phyloP scores from a whole-genome alignment of 2,329 filamentous ascomycete species.

The Cylindrodendrum hubeiense region DNA sequence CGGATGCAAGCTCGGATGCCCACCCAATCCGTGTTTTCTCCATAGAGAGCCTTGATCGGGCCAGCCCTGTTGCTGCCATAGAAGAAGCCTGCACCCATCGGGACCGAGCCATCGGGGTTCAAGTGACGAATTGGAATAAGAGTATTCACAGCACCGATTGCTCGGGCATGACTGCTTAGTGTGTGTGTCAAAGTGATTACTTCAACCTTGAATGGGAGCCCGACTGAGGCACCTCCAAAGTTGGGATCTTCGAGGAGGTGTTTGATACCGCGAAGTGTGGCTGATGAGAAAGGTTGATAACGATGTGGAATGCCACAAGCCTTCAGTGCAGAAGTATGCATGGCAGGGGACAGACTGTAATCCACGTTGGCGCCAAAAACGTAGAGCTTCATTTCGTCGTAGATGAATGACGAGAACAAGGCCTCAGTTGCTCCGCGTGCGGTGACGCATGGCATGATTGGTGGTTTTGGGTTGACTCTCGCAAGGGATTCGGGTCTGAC shows the following conservation, averaged over 20 bases:
- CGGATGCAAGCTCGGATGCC: conserved; percentile 81
- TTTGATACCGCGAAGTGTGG: conserved; percentile 72
- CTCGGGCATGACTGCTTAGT: conserved; percentile 78
- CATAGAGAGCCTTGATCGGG: conserved; percentile 76
- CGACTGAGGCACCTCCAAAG: conserved; percentile 80
- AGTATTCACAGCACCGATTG: conserved; percentile 83
- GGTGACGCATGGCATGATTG: conserved; percentile 59
- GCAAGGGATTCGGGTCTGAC: conserved; percentile 61
- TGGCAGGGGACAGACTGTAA: conserved; percentile 81
- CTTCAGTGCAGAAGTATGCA: conserved; percentile 79
- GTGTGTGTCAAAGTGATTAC: conserved; percentile 77
- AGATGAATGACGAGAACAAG: conserved; percentile 74
- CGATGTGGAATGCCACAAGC: conserved; percentile 77
- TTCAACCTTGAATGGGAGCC: conserved; percentile 81
- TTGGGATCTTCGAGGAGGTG: conserved; percentile 73
- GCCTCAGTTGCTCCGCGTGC: conserved; percentile 73
- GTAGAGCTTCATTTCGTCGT: conserved; percentile 78
- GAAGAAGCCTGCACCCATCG: conserved; percentile 65
- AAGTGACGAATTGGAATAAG: conserved; percentile 76
- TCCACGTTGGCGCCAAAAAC: conserved; percentile 80
- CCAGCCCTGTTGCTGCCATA: conserved; percentile 71
- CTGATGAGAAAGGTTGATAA: conserved; percentile 74
- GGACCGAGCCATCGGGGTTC: conserved; percentile 67
- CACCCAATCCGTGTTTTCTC: conserved; percentile 87
- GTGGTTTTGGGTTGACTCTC: conserved; percentile 38